These are phyloP conservation scores for Yarrowia deformans DNA, from an alignment of 805 yeast genomes.

Conservation along the genomic window DNA sequence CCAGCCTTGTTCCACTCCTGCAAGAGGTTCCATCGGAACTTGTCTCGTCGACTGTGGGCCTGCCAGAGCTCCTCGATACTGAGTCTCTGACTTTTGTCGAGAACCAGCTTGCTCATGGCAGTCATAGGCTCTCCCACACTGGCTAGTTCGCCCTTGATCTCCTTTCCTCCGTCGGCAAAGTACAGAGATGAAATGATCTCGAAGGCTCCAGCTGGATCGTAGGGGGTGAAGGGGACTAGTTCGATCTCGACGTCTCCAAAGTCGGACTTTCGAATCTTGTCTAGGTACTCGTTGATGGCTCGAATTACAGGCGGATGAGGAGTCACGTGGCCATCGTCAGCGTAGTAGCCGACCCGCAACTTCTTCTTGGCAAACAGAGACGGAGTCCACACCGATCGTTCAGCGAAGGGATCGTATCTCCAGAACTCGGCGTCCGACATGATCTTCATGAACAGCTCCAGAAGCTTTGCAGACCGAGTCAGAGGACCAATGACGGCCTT, in stretches of 20 bases:
- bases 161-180: constrained; percentile 3
- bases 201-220: background rate
- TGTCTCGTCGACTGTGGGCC: background rate
- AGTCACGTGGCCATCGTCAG: background rate
- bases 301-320: constrained; percentile 1
- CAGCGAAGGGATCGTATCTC: constrained; percentile 5
- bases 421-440: constrained; percentile 8
- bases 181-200: background rate
- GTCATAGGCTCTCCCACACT: background rate
- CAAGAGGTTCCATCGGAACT: background rate
- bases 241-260: background rate
- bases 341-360: background rate
- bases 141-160: background rate
- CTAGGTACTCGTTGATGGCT: background rate
- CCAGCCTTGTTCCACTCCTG: constrained; percentile 1
- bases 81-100: background rate
- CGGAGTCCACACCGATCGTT: background rate
- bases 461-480: background rate
- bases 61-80: background rate
- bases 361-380: background rate
- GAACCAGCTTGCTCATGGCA: background rate
- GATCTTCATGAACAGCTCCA: constrained; percentile 5
- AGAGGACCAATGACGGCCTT: background rate
- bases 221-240: background rate
- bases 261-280: background rate